Evolutionary conservation across 768 basidiomycete species (phyloP).

Genomic region (Termitomyces sp.): DNA sequence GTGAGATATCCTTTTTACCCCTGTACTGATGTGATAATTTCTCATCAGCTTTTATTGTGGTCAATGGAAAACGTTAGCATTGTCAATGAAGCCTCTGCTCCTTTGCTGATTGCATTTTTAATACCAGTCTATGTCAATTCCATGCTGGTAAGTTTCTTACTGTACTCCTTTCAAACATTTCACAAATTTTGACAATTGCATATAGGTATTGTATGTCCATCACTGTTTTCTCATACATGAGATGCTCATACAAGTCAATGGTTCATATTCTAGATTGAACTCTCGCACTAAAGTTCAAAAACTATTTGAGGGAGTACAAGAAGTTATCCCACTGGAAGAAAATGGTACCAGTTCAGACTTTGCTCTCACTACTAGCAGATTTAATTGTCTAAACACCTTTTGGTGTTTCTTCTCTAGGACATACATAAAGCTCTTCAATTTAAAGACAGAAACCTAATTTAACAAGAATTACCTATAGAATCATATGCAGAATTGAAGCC

Average conservation of each 20-base stretch:
- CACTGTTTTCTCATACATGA: background rate
- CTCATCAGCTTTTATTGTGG: background rate
- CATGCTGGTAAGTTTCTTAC: background rate
- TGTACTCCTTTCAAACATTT: background rate
- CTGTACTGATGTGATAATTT: background rate
- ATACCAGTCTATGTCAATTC: background rate
- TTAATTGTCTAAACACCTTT: too few species aligned
- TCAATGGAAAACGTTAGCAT: background rate
- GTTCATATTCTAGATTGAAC: background rate
- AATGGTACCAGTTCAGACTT: too few species aligned
- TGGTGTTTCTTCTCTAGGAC: too few species aligned
- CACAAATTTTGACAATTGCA: background rate
- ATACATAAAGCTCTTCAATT: too few species aligned
- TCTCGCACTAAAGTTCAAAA: background rate
- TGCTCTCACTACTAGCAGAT: too few species aligned
- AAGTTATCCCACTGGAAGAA: background rate
- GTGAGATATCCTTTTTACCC: background rate
- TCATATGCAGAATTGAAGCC: too few species aligned
- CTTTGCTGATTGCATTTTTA: background rate
- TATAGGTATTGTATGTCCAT: background rate
- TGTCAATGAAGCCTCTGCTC: background rate
- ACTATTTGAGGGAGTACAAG: background rate
- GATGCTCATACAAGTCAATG: background rate
- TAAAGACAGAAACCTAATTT: too few species aligned
- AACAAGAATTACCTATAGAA: too few species aligned